Conservation (phyloP, 306 rosid species). For the Bauhinia variegata region DNA sequence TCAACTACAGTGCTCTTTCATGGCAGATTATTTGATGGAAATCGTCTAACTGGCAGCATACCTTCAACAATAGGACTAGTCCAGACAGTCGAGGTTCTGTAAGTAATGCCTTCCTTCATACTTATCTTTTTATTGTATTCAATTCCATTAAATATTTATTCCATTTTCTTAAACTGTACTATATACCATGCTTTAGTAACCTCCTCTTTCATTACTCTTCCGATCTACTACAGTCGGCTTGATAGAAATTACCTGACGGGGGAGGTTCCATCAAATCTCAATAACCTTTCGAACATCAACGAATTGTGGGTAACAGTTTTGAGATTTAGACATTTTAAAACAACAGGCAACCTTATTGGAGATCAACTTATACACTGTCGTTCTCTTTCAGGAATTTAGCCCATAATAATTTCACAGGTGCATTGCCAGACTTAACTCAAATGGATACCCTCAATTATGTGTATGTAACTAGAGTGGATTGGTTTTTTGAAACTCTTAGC, state of each 20-base stretch:
- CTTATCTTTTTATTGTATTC: not conserved
- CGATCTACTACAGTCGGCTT: constrained; percentile 73
- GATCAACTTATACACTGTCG: constrained; percentile 17
- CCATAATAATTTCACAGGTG: constrained; percentile 59
- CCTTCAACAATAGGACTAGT: constrained; percentile 79
- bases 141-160: not conserved
- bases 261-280: constrained; percentile 69
- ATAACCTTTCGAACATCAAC: constrained; percentile 60
- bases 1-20: constrained; percentile 15
- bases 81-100: constrained; percentile 91
- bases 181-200: not conserved
- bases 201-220: constrained; percentile 26
- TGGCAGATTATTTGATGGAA: constrained; percentile 82
- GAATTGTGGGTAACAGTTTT: constrained; percentile 69
- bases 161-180: constrained; percentile 6
- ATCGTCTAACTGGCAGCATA: constrained; percentile 58
- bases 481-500: constrained; percentile 23
- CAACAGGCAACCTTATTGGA: not conserved
- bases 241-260: constrained; percentile 81
- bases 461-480: constrained; percentile 53
- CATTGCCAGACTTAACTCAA: constrained; percentile 71
- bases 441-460: constrained; percentile 71
- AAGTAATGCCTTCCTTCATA: constrained; percentile 53
- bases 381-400: constrained; percentile 73
- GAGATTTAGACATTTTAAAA: constrained; percentile 6